A percentile compares a stretch with the other conserved stretches of the same genome.
These are phyloP conservation scores for Botrytis hyacinthi DNA, from an alignment of 2,329 filamentous ascomycete genomes.

Conservation along the genomic window DNA sequence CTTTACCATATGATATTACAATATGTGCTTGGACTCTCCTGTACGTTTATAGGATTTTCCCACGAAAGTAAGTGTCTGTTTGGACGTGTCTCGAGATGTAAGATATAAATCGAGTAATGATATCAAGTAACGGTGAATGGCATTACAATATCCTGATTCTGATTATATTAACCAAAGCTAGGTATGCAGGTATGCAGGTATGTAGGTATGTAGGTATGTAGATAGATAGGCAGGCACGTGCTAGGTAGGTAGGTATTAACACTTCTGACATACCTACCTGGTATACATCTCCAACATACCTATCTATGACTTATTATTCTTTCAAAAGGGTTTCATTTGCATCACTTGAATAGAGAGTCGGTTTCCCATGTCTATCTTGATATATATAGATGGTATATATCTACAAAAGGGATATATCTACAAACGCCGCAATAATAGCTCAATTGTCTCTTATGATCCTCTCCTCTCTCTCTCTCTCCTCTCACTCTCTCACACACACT, in stretches of 20 bases:
- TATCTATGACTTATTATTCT: not conserved
- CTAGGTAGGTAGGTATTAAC: not conserved
- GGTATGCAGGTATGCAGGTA: too few relatives aligned
- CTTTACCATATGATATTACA: not conserved
- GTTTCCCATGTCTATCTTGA: not conserved
- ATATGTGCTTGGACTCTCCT: not conserved
- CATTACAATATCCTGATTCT: not conserved
- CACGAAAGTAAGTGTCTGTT: not conserved
- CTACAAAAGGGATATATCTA: too few relatives aligned
- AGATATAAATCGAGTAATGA: not conserved
- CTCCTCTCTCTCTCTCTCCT: not conserved
- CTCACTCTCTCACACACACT: not conserved
- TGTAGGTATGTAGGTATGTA: too few relatives aligned
- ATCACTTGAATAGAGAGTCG: not conserved
- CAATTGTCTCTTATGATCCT: not conserved
- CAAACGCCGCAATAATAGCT: not conserved
- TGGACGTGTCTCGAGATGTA: not conserved
- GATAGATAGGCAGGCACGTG: too few relatives aligned
- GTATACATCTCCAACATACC: not conserved
- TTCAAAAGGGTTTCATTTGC: too few relatives aligned
- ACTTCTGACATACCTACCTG: not conserved
- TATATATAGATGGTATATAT: too few relatives aligned
- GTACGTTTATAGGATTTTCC: not conserved
- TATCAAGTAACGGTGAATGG: not conserved
- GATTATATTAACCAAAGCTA: not conserved